Evolutionary conservation across 148 eudicot genomes (phyloP).

Genomic region (Cornus kousa): DNA sequence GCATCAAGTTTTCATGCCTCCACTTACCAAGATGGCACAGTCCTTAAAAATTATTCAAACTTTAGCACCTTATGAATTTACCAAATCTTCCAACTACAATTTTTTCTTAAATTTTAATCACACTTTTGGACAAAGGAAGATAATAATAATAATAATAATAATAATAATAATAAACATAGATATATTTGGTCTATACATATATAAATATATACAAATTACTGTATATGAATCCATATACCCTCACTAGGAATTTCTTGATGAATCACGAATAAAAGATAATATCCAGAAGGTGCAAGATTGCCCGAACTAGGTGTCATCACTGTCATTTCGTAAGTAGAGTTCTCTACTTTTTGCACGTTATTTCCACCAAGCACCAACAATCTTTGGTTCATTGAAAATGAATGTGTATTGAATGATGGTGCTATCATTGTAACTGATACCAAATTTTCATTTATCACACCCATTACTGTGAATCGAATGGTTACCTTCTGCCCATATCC

Average conservation of each 20-base stretch:
- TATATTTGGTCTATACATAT: no score
- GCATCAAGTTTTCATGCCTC: no score
- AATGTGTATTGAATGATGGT: constrained; percentile 73
- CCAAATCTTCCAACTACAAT: no score
- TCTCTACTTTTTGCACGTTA: background rate
- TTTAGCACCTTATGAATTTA: no score
- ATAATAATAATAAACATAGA: no score
- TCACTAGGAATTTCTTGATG: constrained; percentile 53
- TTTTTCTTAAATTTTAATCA: no score
- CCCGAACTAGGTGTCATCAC: constrained; percentile 33
- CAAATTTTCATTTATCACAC: constrained; percentile 13
- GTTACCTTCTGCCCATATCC: constrained; percentile 25
- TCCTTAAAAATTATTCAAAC: no score
- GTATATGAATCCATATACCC: constrained; percentile 71
- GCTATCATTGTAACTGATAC: constrained; percentile 53
- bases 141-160: no score
- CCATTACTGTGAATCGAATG: constrained; percentile 30
- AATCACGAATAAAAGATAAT: constrained; percentile 57
- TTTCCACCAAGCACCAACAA: constrained; percentile 29
- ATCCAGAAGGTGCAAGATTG: constrained; percentile 55
- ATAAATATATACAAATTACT: constrained; percentile 10
- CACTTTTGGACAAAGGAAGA: no score
- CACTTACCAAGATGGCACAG: no score
- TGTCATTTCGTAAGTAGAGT: constrained; percentile 20
- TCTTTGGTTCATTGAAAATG: constrained; percentile 71